Evolutionary conservation across 2,329 filamentous ascomycete genomes (phyloP).

Genomic region (Eutypa lata): DNA sequence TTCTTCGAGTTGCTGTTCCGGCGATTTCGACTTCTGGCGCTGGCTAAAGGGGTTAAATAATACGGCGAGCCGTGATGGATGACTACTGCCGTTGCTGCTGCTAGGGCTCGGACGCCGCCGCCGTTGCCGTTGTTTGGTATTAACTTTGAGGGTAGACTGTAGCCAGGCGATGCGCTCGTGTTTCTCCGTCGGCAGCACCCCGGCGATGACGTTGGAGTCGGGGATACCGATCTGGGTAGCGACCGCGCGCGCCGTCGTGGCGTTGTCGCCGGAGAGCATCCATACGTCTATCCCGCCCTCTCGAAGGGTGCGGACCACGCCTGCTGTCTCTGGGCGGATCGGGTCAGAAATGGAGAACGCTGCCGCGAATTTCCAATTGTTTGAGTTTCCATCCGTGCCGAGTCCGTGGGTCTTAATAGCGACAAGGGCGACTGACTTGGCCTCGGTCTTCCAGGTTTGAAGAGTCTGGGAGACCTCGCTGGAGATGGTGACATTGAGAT

Average conservation of each 20-base stretch:
- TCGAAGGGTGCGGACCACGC: conserved; percentile 63
- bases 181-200: conserved; percentile 82
- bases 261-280: conserved; percentile 92
- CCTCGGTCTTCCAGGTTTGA: conserved; percentile 57
- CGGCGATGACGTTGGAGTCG: conserved; percentile 72
- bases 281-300: conserved; percentile 69
- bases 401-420: conserved; percentile 36
- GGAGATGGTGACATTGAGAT: conserved; percentile 41
- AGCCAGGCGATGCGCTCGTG: conserved; percentile 66
- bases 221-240: conserved; percentile 74
- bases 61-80: not conserved
- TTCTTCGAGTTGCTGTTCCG: not conserved
- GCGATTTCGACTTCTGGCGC: not conserved
- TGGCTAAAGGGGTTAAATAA: too few species aligned
- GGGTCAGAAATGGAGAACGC: conserved; percentile 78
- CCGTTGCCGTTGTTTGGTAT: conserved; percentile 2
- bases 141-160: conserved; percentile 48
- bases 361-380: conserved; percentile 53
- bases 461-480: conserved; percentile 34
- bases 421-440: conserved; percentile 62
- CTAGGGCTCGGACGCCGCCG: conserved; percentile 2
- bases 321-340: conserved; percentile 67
- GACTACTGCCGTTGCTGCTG: conserved; percentile 14
- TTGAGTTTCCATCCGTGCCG: not conserved
- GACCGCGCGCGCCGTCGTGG: conserved; percentile 78